Percentiles rank a stretch among this genome's conserved stretches.
These are phyloP conservation scores for Kluyveromyces dobzhanskii DNA, from an alignment of 805 yeast genomes.

Conservation along the genomic window DNA sequence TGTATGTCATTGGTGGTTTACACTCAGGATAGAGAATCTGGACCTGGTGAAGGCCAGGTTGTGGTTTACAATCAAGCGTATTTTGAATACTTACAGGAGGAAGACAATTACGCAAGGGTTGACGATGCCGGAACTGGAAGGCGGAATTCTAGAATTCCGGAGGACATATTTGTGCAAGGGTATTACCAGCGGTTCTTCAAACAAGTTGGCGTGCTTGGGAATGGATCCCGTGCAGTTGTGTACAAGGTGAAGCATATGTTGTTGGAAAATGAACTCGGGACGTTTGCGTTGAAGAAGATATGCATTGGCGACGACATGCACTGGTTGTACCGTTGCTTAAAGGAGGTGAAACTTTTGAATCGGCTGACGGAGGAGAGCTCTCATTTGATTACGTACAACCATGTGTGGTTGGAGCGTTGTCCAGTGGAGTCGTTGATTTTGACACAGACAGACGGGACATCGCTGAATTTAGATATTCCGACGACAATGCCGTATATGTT, in stretches of 20 bases:
- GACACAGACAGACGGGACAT: slow-evolving; percentile 1
- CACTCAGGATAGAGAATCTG: neutral
- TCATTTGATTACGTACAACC: slow-evolving; percentile 76
- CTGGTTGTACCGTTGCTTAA: slow-evolving; percentile 61
- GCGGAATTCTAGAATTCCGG: slow-evolving; percentile 30
- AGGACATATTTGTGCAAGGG: slow-evolving; percentile 67
- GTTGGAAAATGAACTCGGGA: slow-evolving; percentile 63
- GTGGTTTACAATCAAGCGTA: slow-evolving; percentile 4
- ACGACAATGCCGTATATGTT: slow-evolving; percentile 57
- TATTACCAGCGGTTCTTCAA: slow-evolving; percentile 69
- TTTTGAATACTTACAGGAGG: slow-evolving; percentile 3
- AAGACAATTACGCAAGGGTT: neutral
- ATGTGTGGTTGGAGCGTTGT: slow-evolving; percentile 76
- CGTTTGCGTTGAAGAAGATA: slow-evolving; percentile 77
- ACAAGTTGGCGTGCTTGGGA: slow-evolving; percentile 53
- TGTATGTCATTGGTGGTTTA: slow-evolving; percentile 4
- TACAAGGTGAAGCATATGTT: slow-evolving; percentile 72
- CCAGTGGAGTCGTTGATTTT: slow-evolving; percentile 24
- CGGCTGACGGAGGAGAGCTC: slow-evolving; percentile 38
- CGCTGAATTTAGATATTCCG: slow-evolving; percentile 9
- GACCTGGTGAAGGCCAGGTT: neutral
- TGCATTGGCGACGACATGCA: slow-evolving; percentile 70
- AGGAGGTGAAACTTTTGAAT: slow-evolving; percentile 68
- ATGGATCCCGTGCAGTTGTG: slow-evolving; percentile 82
- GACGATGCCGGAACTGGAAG: neutral